These are phyloP conservation scores for Mortierella polycephala DNA, from an alignment of 371 early-diverging fungal species.

Conservation along the genomic window DNA sequence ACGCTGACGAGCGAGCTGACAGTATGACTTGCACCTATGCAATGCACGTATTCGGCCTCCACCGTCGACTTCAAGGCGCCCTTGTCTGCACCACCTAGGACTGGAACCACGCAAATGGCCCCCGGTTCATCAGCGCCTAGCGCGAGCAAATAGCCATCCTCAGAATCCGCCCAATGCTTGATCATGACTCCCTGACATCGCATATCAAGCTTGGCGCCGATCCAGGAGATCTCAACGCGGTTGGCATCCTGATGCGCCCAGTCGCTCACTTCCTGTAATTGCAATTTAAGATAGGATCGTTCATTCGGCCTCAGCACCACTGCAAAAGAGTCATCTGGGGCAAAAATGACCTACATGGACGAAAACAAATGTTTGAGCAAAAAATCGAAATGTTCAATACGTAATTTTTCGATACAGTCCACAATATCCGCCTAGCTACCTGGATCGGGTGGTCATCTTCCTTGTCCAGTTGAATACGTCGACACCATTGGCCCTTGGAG, in stretches of 20 bases:
- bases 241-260: neutral
- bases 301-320: conserved; percentile 12
- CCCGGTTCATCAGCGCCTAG: conserved; percentile 22
- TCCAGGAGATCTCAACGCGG: neutral
- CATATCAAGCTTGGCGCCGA: neutral
- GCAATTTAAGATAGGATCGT: conserved; percentile 6
- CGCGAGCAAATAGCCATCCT: conserved; percentile 3
- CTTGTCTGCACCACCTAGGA: conserved; percentile 1
- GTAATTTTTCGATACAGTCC: neutral
- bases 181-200: conserved; percentile 13
- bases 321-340: conserved; percentile 38
- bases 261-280: conserved; percentile 1
- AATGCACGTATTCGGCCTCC: neutral
- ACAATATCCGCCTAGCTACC: conserved; percentile 3
- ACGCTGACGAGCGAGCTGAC: conserved; percentile 11
- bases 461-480: conserved; percentile 12
- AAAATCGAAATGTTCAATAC: neutral
- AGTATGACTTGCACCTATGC: neutral
- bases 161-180: neutral
- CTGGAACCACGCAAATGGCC: conserved; percentile 6
- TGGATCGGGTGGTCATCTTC: neutral
- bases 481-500: conserved; percentile 20
- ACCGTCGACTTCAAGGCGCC: neutral
- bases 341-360: conserved; percentile 19
- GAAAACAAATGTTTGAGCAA: neutral